Conservation (phyloP, 352 stramenopile genomes). For the Phytophthora multivora region DNA sequence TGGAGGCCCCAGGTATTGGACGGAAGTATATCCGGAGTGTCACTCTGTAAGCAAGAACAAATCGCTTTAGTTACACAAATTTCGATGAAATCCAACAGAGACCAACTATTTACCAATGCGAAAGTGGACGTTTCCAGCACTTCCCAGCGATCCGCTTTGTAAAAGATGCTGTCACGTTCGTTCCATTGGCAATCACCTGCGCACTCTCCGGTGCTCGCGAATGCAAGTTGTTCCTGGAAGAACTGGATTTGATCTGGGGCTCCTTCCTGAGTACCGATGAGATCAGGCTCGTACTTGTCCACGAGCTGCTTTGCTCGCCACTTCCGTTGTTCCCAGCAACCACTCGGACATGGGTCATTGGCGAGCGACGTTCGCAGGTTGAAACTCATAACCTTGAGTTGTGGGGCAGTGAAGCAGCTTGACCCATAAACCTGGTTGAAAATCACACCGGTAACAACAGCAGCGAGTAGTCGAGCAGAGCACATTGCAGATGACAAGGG, state of each 20-base stretch:
- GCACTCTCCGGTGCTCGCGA: constrained; percentile 58
- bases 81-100: neutral
- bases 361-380: constrained; percentile 72
- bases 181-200: constrained; percentile 60
- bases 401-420: constrained; percentile 6
- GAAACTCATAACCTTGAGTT: constrained; percentile 72
- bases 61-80: neutral
- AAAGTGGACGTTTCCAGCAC: constrained; percentile 52
- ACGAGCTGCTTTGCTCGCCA: constrained; percentile 45
- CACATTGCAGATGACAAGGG: constrained; percentile 6
- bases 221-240: constrained; percentile 50
- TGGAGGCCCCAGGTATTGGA: constrained; percentile 73
- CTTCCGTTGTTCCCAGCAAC: constrained; percentile 71
- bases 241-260: constrained; percentile 61
- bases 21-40: constrained; percentile 53
- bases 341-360: constrained; percentile 59
- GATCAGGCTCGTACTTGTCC: constrained; percentile 51
- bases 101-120: constrained; percentile 49
- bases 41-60: constrained; percentile 43
- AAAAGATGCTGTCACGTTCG: constrained; percentile 78
- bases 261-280: constrained; percentile 71
- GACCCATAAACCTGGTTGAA: neutral
- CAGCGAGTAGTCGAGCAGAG: constrained; percentile 2
- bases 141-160: constrained; percentile 45
- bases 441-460: neutral